Conservation (phyloP, 2,329 filamentous ascomycete genomes). For the Corinectria fuckeliana region DNA sequence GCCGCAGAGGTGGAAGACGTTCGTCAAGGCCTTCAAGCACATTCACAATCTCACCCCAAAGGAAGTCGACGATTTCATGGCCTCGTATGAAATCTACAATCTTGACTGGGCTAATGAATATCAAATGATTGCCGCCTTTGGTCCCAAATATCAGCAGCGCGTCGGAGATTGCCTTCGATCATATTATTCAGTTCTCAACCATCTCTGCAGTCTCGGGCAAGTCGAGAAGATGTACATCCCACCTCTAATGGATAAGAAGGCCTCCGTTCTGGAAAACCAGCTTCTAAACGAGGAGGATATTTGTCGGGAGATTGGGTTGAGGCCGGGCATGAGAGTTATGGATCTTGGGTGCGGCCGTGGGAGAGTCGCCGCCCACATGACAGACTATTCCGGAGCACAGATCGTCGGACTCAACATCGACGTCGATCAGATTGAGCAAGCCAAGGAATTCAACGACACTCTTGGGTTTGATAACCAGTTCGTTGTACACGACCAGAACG, state of each 20-base stretch:
- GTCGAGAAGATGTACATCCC: constrained; percentile 22
- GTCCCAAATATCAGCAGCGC: constrained; percentile 8
- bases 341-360: constrained; percentile 18
- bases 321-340: constrained; percentile 4
- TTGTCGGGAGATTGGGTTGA: constrained; percentile 1
- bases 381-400: constrained; percentile 5
- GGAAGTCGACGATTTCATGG: constrained; percentile 16
- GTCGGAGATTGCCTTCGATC: constrained; percentile 14
- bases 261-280: constrained; percentile 13
- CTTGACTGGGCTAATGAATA: constrained; percentile 13
- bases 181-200: constrained; percentile 17
- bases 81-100: constrained; percentile 19
- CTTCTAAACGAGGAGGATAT: constrained; percentile 13
- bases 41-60: constrained; percentile 7
- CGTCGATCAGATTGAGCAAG: constrained; percentile 8
- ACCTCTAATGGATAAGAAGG: constrained; percentile 14
- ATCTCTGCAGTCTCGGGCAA: constrained; percentile 14
- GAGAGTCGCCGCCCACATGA: constrained; percentile 17
- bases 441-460: neutral
- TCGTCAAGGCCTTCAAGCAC: constrained; percentile 13
- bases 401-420: constrained; percentile 17
- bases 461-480: constrained; percentile 10
- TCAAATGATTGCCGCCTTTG: constrained; percentile 11
- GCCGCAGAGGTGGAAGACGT: constrained; percentile 8
- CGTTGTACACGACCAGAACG: constrained; percentile 18